Percentiles rank a stretch among this genome's conserved stretches.
Evolutionary conservation across 768 basidiomycete species (phyloP).

Genomic region (Trametes cinnabarina): DNA sequence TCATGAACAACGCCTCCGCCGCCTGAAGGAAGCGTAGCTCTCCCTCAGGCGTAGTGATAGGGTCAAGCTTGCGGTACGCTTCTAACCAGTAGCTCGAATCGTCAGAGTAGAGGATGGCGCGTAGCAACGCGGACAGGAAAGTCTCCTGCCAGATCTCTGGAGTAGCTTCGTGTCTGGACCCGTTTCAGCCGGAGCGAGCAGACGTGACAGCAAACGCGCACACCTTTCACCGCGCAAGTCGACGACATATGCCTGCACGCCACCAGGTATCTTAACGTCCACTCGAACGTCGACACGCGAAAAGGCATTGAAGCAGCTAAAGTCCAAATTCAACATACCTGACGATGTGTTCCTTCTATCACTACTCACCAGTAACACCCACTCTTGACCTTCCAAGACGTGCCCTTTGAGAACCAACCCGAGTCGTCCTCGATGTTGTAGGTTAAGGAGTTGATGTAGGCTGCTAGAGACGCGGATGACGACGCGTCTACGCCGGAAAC

Average conservation of each 20-base stretch:
- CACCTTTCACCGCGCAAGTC: constrained; percentile 94
- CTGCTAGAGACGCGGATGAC: constrained; percentile 94
- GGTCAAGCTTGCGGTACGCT: constrained; percentile 93
- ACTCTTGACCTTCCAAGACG: constrained; percentile 86
- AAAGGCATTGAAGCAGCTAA: constrained; percentile 96
- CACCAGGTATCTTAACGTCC: constrained; percentile 98
- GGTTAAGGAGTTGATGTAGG: constrained; percentile 98
- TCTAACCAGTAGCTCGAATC: constrained; percentile 90
- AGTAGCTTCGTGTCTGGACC: constrained; percentile 49
- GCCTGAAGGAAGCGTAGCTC: constrained; percentile 90
- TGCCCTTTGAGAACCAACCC: constrained; percentile 87
- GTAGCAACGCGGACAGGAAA: constrained; percentile 87
- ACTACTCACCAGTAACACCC: constrained; percentile 84
- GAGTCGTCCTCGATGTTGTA: constrained; percentile 89
- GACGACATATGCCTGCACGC: constrained; percentile 90
- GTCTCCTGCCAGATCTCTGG: constrained; percentile 97
- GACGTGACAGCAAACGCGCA: constrained; percentile 27
- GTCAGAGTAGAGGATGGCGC: constrained; percentile 93
- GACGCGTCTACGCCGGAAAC: constrained; percentile 99
- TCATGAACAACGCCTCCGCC: constrained; percentile 83
- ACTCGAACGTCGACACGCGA: constrained; percentile 95
- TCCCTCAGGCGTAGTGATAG: constrained; percentile 84
- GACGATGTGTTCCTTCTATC: background rate
- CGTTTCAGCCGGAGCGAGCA: background rate
- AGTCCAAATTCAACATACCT: background rate